These are phyloP conservation scores for Hypericum perforatum DNA, from an alignment of 345 rosid genomes.

Conservation along the genomic window DNA sequence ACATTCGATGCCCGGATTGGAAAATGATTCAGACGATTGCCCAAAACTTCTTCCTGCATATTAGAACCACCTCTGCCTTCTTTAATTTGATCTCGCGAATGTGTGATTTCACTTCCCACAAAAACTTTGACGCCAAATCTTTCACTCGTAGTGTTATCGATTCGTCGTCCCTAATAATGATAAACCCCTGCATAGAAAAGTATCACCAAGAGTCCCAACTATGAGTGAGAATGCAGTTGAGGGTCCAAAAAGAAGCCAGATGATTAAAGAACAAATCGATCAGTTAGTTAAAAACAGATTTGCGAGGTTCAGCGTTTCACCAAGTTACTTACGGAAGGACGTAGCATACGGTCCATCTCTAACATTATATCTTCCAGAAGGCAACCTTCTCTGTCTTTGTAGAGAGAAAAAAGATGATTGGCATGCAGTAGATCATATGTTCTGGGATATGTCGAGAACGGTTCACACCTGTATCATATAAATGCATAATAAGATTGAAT, in stretches of 20 bases:
- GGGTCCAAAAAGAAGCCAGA: too few relatives aligned
- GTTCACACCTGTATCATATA: conserved; percentile 59
- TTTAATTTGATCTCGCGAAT: conserved; percentile 47
- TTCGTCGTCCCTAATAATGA: conserved; percentile 74
- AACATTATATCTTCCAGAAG: conserved; percentile 68
- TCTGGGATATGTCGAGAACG: conserved; percentile 93
- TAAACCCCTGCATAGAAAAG: conserved; percentile 49
- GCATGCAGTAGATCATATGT: conserved; percentile 81
- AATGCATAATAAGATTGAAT: background rate
- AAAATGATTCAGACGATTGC: conserved; percentile 28
- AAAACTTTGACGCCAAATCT: conserved; percentile 56
- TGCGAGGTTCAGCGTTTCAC: too few relatives aligned
- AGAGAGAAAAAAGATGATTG: conserved; percentile 50
- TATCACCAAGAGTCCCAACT: background rate
- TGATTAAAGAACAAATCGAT: too few relatives aligned
- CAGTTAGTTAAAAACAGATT: too few relatives aligned
- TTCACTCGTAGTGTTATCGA: conserved; percentile 38
- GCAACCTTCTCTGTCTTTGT: conserved; percentile 55
- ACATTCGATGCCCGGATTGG: too few relatives aligned
- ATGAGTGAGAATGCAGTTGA: too few relatives aligned
- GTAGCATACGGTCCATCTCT: conserved; percentile 83
- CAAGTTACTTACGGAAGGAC: conserved; percentile 56
- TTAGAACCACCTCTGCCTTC: conserved; percentile 47
- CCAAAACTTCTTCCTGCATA: conserved; percentile 87
- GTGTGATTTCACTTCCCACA: conserved; percentile 72